Evolutionary conservation across 2,329 filamentous ascomycete species (phyloP).

Genomic region (Penicillium sp.): DNA sequence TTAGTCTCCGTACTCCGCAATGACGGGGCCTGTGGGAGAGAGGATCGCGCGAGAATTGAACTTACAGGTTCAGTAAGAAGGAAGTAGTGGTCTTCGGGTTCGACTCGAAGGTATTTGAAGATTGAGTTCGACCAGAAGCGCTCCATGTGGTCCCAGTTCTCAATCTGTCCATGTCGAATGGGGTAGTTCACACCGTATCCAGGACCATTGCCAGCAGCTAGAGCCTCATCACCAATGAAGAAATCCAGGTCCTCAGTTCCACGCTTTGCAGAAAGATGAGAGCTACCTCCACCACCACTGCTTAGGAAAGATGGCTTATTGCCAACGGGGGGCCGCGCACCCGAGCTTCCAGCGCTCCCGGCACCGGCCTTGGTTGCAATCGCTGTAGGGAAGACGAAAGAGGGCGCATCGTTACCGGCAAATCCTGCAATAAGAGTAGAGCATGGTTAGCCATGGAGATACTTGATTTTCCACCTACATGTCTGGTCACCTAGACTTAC

Average conservation of each 20-base stretch:
- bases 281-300: conserved; percentile 78
- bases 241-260: conserved; percentile 97
- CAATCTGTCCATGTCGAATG: conserved; percentile 95
- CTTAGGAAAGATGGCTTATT: conserved; percentile 96
- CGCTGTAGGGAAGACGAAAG: conserved; percentile 97
- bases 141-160: conserved; percentile 99
- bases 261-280: conserved; percentile 85
- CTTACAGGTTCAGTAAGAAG: conserved; percentile 92
- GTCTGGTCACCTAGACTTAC: conserved; percentile 53
- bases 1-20: conserved; percentile 1
- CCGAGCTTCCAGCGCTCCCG: conserved; percentile 68
- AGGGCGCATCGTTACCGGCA: conserved; percentile 97
- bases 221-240: conserved; percentile 96
- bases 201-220: conserved; percentile 78
- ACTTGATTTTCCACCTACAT: not conserved
- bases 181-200: conserved; percentile 97
- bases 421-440: conserved; percentile 64
- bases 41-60: not conserved
- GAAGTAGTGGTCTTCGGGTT: conserved; percentile 98
- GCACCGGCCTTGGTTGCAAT: conserved; percentile 89
- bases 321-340: conserved; percentile 82
- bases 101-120: conserved; percentile 98
- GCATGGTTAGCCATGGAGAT: not conserved
- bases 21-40: conserved; percentile 1
- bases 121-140: conserved; percentile 99